Conservation (phyloP, 345 rosid genomes). For the Syzygium grande region DNA sequence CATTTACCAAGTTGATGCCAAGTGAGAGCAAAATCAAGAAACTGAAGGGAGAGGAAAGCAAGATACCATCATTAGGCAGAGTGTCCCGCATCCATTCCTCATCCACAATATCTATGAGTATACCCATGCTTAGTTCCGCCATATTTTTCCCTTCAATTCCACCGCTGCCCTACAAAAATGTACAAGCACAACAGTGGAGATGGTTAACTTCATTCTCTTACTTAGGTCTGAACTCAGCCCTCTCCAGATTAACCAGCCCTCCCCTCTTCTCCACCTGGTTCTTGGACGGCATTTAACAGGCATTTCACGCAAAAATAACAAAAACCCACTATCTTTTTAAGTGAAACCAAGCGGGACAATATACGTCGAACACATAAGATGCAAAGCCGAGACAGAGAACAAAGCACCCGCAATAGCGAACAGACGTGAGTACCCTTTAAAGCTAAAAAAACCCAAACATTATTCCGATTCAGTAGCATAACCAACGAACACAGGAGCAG, state of each 20-base stretch:
- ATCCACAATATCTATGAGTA: conserved; percentile 84
- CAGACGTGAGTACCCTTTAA: background rate
- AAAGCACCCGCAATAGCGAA: background rate
- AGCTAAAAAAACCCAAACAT: background rate
- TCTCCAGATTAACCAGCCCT: background rate
- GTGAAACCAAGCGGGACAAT: background rate
- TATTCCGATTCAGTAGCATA: background rate
- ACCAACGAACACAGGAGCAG: background rate
- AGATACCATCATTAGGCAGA: conserved; percentile 77
- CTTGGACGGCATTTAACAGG: background rate
- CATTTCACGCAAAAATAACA: background rate
- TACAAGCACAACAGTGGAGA: background rate
- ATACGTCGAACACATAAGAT: background rate
- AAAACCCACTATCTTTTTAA: background rate
- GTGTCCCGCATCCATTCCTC: conserved; percentile 98
- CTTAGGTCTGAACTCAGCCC: background rate
- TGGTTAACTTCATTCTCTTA: background rate
- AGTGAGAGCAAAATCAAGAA: background rate
- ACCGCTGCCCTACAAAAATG: background rate
- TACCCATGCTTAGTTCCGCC: conserved; percentile 69
- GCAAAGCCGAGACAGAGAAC: background rate
- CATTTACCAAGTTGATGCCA: background rate
- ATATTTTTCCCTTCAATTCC: conserved; percentile 11
- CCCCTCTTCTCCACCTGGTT: background rate
- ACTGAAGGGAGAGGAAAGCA: background rate